These are phyloP conservation scores for Trifolium subterraneum DNA, from an alignment of 306 rosid genomes.

Conservation along the genomic window DNA sequence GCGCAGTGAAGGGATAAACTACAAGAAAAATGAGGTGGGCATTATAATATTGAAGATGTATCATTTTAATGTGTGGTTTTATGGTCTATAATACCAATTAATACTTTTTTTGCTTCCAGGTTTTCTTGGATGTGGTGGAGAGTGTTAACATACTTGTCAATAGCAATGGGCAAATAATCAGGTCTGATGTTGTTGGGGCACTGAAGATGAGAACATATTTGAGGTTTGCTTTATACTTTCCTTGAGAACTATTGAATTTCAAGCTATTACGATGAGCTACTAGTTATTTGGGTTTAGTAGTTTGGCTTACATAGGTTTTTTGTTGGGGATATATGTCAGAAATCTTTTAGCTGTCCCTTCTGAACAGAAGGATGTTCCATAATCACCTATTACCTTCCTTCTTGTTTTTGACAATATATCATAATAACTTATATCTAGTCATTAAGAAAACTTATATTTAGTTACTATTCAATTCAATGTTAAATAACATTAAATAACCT, in stretches of 20 bases:
- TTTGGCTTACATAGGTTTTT: conserved; percentile 25
- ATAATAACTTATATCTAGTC: background rate
- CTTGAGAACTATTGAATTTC: conserved; percentile 21
- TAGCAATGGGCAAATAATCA: conserved; percentile 97
- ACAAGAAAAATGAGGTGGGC: conserved; percentile 95
- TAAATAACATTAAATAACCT: conserved; percentile 3
- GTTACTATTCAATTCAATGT: background rate
- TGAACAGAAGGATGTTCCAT: background rate
- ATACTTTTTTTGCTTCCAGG: conserved; percentile 56
- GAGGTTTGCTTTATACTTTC: conserved; percentile 60
- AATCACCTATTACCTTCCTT: no score
- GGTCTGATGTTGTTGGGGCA: conserved; percentile 99
- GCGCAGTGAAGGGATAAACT: conserved; percentile 96
- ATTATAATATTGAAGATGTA: background rate
- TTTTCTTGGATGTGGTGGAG: conserved; percentile 99
- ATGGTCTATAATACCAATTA: conserved; percentile 35
- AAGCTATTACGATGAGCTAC: conserved; percentile 35
- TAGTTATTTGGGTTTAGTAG: conserved; percentile 30
- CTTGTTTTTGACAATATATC: no score
- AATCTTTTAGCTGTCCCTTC: background rate
- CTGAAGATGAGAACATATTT: conserved; percentile 98
- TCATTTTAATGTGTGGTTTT: conserved; percentile 10
- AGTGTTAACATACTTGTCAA: conserved; percentile 98
- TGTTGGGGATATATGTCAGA: background rate
- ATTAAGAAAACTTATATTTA: background rate